A percentile compares a stretch with the other conserved stretches of the same genome.
Evolutionary conservation across 495 filamentous ascomycete species (phyloP).

Genomic region (Pseudevernia furfuracea): DNA sequence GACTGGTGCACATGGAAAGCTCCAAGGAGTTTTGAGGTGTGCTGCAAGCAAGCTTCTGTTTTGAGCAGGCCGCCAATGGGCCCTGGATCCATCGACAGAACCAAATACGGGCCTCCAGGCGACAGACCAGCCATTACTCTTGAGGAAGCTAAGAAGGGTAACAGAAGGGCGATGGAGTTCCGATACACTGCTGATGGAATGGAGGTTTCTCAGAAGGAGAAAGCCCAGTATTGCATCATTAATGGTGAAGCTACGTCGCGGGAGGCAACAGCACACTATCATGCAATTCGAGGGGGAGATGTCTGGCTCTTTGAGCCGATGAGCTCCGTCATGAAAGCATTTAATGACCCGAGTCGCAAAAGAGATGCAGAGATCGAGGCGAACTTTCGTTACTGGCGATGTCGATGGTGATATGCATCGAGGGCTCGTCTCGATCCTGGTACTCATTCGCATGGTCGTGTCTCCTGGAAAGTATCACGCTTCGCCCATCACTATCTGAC

Average conservation of each 20-base stretch:
- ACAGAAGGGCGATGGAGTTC: background rate
- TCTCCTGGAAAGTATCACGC: background rate
- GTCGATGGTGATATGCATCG: background rate
- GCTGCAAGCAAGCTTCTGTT: background rate
- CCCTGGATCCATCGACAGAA: background rate
- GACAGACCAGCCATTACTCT: constrained; percentile 1
- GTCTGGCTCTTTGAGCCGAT: background rate
- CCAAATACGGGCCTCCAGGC: background rate
- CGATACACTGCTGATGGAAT: background rate
- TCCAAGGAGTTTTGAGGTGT: background rate
- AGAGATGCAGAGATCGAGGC: background rate
- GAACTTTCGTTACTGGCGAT: background rate
- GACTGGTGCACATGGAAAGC: background rate
- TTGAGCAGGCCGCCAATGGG: background rate
- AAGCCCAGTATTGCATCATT: background rate
- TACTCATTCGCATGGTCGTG: background rate
- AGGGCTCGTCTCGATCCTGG: background rate
- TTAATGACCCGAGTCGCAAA: background rate
- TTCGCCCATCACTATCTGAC: background rate
- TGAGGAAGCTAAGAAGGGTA: background rate
- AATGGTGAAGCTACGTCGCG: background rate
- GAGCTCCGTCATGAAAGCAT: background rate
- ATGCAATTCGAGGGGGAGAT: background rate
- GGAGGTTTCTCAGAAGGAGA: background rate
- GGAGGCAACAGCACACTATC: background rate